Percentiles rank a stretch among this genome's conserved stretches.
These are phyloP conservation scores for Aspergillus tubingensis DNA, from an alignment of 2,329 filamentous ascomycete genomes.

Conservation along the genomic window DNA sequence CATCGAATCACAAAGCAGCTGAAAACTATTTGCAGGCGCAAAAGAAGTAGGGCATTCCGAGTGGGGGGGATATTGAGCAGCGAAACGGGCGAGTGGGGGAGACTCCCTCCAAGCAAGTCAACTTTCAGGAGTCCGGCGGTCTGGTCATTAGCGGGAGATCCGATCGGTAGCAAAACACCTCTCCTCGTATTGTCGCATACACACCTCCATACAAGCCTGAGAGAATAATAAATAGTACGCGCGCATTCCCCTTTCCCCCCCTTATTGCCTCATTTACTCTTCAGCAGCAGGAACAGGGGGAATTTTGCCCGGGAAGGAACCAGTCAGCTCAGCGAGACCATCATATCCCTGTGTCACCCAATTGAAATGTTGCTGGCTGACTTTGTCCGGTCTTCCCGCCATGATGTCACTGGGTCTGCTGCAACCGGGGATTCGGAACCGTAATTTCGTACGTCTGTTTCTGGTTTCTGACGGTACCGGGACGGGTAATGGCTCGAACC, in stretches of 20 bases:
- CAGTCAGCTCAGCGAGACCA: neutral
- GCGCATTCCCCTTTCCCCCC: neutral
- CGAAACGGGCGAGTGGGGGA: constrained; percentile 16
- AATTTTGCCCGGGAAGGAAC: neutral
- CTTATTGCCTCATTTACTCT: neutral
- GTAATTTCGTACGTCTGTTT: neutral
- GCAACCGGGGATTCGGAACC: constrained; percentile 5
- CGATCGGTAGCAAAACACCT: constrained; percentile 11
- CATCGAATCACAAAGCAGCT: neutral
- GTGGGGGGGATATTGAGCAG: constrained; percentile 16
- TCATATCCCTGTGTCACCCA: neutral
- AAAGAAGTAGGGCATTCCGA: neutral
- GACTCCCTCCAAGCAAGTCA: too few relatives aligned
- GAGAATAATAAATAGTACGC: neutral
- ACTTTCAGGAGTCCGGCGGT: constrained; percentile 27
- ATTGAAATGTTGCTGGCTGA: neutral
- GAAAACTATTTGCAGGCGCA: neutral
- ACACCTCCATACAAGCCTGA: neutral
- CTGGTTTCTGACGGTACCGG: neutral
- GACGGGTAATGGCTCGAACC: constrained; percentile 2
- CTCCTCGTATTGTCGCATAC: constrained; percentile 8
- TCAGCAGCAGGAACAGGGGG: neutral
- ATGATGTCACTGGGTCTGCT: constrained; percentile 13
- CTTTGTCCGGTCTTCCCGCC: neutral
- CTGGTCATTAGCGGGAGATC: constrained; percentile 32